Evolutionary conservation across 1,284 basidiomycete species (phyloP).

Genomic region (Rhodotorula sp.): DNA sequence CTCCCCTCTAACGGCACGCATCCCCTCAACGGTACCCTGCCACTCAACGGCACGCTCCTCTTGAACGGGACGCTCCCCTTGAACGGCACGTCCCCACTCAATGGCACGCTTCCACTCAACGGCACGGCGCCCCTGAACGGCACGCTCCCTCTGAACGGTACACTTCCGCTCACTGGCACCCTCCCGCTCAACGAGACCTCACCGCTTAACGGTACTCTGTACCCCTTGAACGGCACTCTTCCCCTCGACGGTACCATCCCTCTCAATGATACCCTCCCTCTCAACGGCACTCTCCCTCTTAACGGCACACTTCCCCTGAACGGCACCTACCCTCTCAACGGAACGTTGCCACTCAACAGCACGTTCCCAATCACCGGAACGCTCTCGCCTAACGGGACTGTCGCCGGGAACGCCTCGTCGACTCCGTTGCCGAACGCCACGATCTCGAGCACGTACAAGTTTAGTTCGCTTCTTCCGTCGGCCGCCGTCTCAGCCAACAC

Average conservation of each 20-base stretch:
- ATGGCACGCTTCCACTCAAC: not conserved
- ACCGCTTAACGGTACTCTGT: not conserved
- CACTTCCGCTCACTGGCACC: not conserved
- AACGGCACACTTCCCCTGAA: slow-evolving; percentile 8
- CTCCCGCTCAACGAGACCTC: not conserved
- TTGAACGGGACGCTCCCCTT: not conserved
- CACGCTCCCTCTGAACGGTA: too few species aligned
- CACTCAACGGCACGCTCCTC: slow-evolving; percentile 1
- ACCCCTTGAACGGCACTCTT: not conserved
- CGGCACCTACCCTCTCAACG: slow-evolving; percentile 1
- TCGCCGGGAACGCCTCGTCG: not conserved
- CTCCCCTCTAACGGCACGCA: slow-evolving; percentile 2
- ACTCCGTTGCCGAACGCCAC: slow-evolving; percentile 6
- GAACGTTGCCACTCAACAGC: not conserved
- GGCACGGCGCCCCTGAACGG: too few species aligned
- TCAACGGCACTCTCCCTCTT: not conserved
- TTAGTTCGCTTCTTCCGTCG: too few species aligned
- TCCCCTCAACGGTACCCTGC: not conserved
- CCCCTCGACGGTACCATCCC: not conserved
- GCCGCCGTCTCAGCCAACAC: not conserved
- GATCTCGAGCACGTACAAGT: too few species aligned
- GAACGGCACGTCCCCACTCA: slow-evolving; percentile 1
- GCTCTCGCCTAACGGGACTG: not conserved
- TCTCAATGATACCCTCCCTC: slow-evolving; percentile 1
- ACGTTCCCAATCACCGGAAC: not conserved